phyloP scores from a whole-genome alignment of 495 filamentous ascomycete genomes.

The Penicillium antarcticum region DNA sequence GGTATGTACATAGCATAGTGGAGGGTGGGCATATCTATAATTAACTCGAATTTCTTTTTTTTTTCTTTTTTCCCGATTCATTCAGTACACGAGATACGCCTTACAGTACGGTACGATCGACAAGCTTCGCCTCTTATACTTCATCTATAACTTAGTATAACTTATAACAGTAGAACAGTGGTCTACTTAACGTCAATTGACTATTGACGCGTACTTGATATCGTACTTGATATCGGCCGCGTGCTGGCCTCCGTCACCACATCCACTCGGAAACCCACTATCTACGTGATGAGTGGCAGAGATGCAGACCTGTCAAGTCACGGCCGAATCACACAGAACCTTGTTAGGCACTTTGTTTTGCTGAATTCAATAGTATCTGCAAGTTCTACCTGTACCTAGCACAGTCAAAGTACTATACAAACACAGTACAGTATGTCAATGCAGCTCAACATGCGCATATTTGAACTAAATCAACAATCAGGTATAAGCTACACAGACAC shows the following conservation, averaged over 20 bases:
- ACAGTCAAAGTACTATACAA: no score
- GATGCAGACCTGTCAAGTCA: background rate
- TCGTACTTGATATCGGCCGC: background rate
- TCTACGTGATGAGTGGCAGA: background rate
- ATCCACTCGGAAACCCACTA: background rate
- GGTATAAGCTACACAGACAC: background rate
- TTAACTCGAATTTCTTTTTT: background rate
- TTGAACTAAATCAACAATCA: no score
- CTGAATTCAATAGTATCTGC: no score
- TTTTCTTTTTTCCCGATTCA: background rate
- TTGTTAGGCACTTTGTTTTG: no score
- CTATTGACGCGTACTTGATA: background rate
- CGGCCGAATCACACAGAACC: no score
- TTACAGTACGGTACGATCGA: constrained; percentile 1
- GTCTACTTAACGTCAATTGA: no score
- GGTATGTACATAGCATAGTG: constrained; percentile 1
- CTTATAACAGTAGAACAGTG: no score
- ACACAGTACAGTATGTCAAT: no score
- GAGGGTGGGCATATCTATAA: constrained; percentile 1
- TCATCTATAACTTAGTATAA: no score
- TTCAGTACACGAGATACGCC: background rate
- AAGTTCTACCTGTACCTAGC: no score
- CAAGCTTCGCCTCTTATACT: constrained; percentile 1
- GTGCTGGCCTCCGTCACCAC: background rate
- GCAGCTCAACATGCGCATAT: no score